Evolutionary conservation across 116 monocot genomes (phyloP).

Genomic region (Zostera marina): DNA sequence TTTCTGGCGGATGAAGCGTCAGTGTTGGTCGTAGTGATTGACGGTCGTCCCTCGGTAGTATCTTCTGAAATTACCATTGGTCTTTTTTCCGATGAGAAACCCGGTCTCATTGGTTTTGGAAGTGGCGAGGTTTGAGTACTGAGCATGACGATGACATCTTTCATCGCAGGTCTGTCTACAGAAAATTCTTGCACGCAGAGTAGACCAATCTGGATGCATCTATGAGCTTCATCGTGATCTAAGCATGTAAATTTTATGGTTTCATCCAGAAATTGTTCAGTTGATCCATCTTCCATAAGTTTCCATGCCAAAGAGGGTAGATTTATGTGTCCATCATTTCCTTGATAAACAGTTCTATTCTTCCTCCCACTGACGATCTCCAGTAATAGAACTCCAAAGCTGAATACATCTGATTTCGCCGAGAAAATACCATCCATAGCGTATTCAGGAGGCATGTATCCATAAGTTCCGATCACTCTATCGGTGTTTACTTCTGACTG

Average conservation of each 20-base stretch:
- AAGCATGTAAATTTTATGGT: not conserved
- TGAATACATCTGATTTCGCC: constrained; percentile 1
- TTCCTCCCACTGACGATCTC: constrained; percentile 2
- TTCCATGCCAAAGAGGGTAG: constrained; percentile 1
- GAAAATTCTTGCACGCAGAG: constrained; percentile 27
- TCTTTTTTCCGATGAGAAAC: too few species aligned
- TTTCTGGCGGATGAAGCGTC: too few species aligned
- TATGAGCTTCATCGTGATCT: not conserved
- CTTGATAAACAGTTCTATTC: not conserved
- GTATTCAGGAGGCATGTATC: constrained; percentile 5
- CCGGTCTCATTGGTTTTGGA: too few species aligned
- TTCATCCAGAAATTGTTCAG: not conserved
- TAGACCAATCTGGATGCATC: constrained; percentile 17
- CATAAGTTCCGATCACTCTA: not conserved
- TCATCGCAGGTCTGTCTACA: constrained; percentile 16
- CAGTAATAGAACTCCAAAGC: not conserved
- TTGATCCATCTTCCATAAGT: constrained; percentile 1
- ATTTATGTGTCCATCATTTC: not conserved
- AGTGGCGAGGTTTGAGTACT: not conserved
- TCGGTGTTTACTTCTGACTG: constrained; percentile 1
- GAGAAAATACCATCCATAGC: not conserved
- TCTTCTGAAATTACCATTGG: too few species aligned
- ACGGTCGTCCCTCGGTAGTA: too few species aligned
- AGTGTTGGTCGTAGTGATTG: too few species aligned
- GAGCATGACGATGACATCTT: constrained; percentile 10